Base-by-base conservation (phyloP, 768 basidiomycete genomes). In the Cystofilobasidium ferigula region DNA sequence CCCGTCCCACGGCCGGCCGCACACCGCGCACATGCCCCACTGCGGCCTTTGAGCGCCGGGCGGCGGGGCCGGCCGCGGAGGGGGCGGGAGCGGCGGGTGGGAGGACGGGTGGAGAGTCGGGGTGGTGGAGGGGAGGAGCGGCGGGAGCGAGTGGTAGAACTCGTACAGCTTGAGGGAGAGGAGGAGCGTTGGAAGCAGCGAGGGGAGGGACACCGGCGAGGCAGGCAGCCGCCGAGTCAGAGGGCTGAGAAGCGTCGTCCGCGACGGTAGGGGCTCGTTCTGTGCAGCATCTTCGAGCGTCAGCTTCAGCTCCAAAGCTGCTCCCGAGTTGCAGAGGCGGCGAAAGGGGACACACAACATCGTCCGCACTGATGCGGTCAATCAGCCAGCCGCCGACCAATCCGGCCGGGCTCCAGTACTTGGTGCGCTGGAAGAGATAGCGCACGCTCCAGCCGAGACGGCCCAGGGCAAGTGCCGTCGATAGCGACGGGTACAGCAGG, bases 121-220 rank as follows among this genome's bases (percentile, higher is more conserved):
- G 80, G 34, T 85, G 60, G 56, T 72, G 71, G 13, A 69, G 61
- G 28, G 64, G 40, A 24, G 38, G 42, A 22, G 87, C 9, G 82
- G 82, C 26, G 60, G 38, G 0, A 95, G 92, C 5, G 91, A 93
- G 73, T 98, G 98, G 92, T 94, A 99, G 92, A 95, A 99, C 77
- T 98, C 92, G 54, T 95, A 80, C 77, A 98, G 93, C 76, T 92
- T 94, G 79, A 99, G 80, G 74, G 89, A 88, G 76, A 99, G 94
- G 66, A 99, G 91, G 47, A 87, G 86, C 24, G 86, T 87, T 20
- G 89, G 94, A 38, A 92, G 82, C 1, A 67, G n/a, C 20, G 53
- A 2, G 1, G 65, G 54, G 89, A 80, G 56, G 88, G 78, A 67
- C 85, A 83, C 43, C 92, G 79, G 2, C 88, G 89, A 56, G 47